phyloP scores from a whole-genome alignment of 2,329 filamentous ascomycete species.

The Penicillium sp. region DNA sequence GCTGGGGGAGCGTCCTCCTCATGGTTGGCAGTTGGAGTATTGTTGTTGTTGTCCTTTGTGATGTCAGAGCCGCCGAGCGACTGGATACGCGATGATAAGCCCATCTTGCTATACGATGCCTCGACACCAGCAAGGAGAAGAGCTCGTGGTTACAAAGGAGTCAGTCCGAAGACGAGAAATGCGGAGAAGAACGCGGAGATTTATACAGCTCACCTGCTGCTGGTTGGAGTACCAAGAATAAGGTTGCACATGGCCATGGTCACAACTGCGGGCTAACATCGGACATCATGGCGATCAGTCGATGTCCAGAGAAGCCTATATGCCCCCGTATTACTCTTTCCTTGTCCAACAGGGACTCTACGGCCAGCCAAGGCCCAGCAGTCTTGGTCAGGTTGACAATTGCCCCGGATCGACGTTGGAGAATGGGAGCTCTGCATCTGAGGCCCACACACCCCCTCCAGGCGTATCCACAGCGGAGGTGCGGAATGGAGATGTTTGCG shows the following conservation, averaged over 20 bases:
- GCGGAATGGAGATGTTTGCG: slow-evolving; percentile 1
- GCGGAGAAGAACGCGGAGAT: neutral
- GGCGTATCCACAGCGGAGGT: slow-evolving; percentile 1
- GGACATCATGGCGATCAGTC: slow-evolving; percentile 7
- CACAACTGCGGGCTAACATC: neutral
- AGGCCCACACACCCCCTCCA: neutral
- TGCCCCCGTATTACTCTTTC: neutral
- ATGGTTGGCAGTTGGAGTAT: slow-evolving; percentile 33
- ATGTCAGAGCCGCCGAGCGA: slow-evolving; percentile 18
- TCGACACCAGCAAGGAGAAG: neutral
- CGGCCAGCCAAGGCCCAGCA: neutral
- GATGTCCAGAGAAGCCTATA: neutral
- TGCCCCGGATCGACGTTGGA: slow-evolving; percentile 1
- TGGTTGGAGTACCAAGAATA: neutral
- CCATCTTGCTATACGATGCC: slow-evolving; percentile 6
- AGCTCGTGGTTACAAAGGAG: neutral
- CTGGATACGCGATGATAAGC: slow-evolving; percentile 2
- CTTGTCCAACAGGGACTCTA: slow-evolving; percentile 3
- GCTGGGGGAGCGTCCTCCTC: slow-evolving; percentile 31
- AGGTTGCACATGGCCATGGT: slow-evolving; percentile 1
- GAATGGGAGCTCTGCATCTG: neutral
- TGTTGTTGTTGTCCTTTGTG: slow-evolving; percentile 27
- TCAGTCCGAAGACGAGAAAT: neutral
- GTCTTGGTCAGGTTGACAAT: neutral
- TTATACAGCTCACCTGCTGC: neutral